phyloP scores from a whole-genome alignment of 306 rosid species.

The Boehmeria nivea region DNA sequence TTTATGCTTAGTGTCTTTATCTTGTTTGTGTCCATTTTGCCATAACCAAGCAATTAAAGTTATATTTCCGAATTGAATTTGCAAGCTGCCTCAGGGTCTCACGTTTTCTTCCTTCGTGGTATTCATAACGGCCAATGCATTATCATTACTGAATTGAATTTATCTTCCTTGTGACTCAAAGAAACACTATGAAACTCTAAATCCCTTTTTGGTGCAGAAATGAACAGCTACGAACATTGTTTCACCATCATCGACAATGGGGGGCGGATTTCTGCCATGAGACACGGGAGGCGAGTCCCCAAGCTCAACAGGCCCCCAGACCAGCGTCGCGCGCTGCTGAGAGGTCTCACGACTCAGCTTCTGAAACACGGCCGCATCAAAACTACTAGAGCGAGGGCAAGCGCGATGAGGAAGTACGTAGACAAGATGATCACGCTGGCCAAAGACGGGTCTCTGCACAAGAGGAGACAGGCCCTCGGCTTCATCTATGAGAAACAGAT shows the following conservation, averaged over 20 bases:
- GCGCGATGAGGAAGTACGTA: conserved; percentile 83
- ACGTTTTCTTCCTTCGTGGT: background rate
- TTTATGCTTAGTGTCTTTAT: too few relatives aligned
- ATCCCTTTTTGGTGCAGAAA: conserved; percentile 39
- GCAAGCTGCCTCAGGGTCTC: too few relatives aligned
- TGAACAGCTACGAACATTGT: conserved; percentile 34
- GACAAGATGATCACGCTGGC: conserved; percentile 96
- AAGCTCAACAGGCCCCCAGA: conserved; percentile 96
- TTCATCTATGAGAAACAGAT: conserved; percentile 90
- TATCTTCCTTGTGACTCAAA: background rate
- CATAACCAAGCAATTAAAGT: too few relatives aligned
- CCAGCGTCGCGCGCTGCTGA: conserved; percentile 78
- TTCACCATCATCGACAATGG: conserved; percentile 61
- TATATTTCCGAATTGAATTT: too few relatives aligned
- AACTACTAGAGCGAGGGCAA: conserved; percentile 93
- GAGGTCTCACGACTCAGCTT: conserved; percentile 93
- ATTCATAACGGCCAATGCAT: background rate
- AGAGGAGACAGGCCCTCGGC: conserved; percentile 96
- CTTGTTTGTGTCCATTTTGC: too few relatives aligned
- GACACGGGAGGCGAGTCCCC: conserved; percentile 86
- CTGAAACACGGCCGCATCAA: conserved; percentile 90
- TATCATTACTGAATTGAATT: background rate
- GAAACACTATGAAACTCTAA: conserved; percentile 3
- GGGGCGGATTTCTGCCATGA: conserved; percentile 72
- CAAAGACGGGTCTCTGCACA: conserved; percentile 88